Evolutionary conservation across 768 basidiomycete species (phyloP), one percentile per base, ranked within the genome.

Genomic region (Termitomyces sp.): DNA sequence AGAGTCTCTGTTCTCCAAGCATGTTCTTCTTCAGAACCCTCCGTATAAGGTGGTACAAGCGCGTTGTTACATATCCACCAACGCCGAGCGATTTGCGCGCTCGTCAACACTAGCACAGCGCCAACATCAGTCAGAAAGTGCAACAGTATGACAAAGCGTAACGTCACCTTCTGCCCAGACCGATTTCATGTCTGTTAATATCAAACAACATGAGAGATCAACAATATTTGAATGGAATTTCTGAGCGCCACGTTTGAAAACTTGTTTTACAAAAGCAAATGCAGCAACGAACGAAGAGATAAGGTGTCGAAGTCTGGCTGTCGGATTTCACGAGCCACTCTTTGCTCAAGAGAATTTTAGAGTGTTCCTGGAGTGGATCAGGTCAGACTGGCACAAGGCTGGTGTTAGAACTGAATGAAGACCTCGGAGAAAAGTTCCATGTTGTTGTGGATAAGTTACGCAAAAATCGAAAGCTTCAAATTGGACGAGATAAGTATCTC

Each of bases 281-380:
- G 28, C 35, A 22, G 35, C 30, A 53, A 38, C 85, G 62, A 66
- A 90, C 89, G 63, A 90, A 71, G 60, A 91, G 78, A 69, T 90
- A 90, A 34, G 88, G 83, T 2, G 74, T 81, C 1, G 87, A 83
- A 15, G 72, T 78, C 44, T 72, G 72, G 37, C 73, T 71, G 64
- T 90, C 84, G 49, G 78, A 71, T 66, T 86, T 89, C 32, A 80
- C 81, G 12, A 90, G 74, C 89, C 89, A 91, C 67, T 90, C 87
- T 65, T 83, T 87, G 54, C 71, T 71, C 28, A 87, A 70, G 32
- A 90, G 75, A 34, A 68, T 65, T 52, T 81, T 82, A 34, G 77
- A 71, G 53, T 82, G 75, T 46, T 82, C 80, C 88, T 90, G 56
- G 38, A 41, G 53, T 32, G 53, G 19, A 40, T 49, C n/a, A 17